Evolutionary conservation across 2,329 filamentous ascomycete species (phyloP), one percentile per base, ranked within the genome.

Genomic region (Fusarium chuoi): DNA sequence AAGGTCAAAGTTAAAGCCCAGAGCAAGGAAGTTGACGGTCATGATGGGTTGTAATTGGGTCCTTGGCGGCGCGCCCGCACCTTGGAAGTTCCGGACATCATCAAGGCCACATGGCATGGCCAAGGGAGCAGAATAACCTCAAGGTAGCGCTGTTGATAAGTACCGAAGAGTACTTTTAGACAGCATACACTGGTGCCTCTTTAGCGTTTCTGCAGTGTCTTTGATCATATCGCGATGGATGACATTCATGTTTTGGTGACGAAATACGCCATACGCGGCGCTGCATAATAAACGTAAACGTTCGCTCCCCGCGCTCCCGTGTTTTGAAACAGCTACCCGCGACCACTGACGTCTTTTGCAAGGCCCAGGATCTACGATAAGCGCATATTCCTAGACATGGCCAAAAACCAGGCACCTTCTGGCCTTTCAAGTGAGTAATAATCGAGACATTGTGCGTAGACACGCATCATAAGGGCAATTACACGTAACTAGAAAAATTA

Each of bases 271-370:
- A 20, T 55, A 24, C 38, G 41, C 28, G 39, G 39, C 39, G 54
- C 28, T 70, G 41, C 46, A 65, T 60, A 33, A 51, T 26, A 41
- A 63, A 42, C 12, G 18, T 44, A 38, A 57, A 57, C 51, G 38
- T 28, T 30, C 26, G 35, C 24, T 28, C 51, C 48, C 60, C 63
- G 35, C 69, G 54, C 55, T 68, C 24, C 54, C 70, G 54, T 45
- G 62, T 61, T 48, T 74, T 74, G 71, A 74, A 74, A 74, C 71
- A 59, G 58, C 30, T 62, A 64, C 45, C 67, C 54, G 62, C 55
- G 26, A 54, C 66, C 49, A 52, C 70, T 73, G 65, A 74, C 71
- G 71, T 74, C 55, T 63, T 74, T 52, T 44, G 26, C 35, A 42
- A 45, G 41, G 44, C 28, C 62, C 24, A n/a, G 48, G 70, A 74